These are phyloP conservation scores for Corinectria fuckeliana DNA, from an alignment of 2,329 filamentous ascomycete species.

Conservation along the genomic window DNA sequence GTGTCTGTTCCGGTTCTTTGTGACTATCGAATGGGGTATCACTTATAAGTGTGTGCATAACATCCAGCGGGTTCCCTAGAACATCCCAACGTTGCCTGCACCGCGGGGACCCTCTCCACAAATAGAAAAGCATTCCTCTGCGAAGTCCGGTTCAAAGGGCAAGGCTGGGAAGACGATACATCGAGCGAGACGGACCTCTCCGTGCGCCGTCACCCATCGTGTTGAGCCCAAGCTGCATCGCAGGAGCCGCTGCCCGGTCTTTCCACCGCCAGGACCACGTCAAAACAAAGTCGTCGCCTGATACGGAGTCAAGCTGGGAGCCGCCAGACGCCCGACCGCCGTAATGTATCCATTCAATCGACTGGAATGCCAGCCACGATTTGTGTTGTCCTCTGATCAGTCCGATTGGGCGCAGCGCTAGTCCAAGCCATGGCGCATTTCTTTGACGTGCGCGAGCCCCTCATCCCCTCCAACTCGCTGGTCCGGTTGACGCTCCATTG, in stretches of 20 bases:
- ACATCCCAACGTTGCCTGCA: constrained; percentile 21
- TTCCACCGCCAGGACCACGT: constrained; percentile 27
- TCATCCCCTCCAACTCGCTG: neutral
- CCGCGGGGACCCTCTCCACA: constrained; percentile 34
- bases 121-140: constrained; percentile 37
- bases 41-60: constrained; percentile 31
- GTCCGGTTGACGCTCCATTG: neutral
- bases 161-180: neutral
- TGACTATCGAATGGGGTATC: constrained; percentile 25
- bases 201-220: constrained; percentile 28
- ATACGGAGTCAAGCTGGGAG: constrained; percentile 25
- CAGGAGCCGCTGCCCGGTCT: constrained; percentile 35
- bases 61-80: constrained; percentile 20
- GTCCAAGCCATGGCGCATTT: constrained; percentile 36
- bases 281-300: constrained; percentile 3
- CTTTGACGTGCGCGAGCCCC: constrained; percentile 29
- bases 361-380: constrained; percentile 26
- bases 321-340: constrained; percentile 30
- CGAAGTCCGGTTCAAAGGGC: constrained; percentile 23
- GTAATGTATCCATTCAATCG: constrained; percentile 33
- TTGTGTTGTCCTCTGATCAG: constrained; percentile 18
- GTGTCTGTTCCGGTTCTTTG: constrained; percentile 37
- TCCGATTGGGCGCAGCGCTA: constrained; percentile 33
- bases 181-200: constrained; percentile 28
- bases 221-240: constrained; percentile 36